Evolutionary conservation across 139 green algal species (phyloP).

Genomic region (Chlorella vulgaris): DNA sequence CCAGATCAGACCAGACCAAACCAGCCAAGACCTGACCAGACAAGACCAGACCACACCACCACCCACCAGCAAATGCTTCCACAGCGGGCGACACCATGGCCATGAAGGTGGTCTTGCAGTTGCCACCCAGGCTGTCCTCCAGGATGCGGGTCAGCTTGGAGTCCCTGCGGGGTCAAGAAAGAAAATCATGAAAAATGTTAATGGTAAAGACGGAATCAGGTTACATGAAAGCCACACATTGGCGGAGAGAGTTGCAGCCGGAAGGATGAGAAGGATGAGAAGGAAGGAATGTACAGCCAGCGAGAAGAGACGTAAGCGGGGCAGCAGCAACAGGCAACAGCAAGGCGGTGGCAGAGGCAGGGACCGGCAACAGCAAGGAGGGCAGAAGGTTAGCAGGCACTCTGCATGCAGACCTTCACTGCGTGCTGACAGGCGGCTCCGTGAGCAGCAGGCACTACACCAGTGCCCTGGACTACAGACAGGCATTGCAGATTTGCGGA

Average conservation of each 20-base stretch:
- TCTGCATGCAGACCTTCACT: neutral
- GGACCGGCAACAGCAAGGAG: too few species aligned
- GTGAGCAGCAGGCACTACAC: too few species aligned
- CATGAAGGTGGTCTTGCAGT: conserved; percentile 95
- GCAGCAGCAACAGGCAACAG: neutral
- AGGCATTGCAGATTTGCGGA: too few species aligned
- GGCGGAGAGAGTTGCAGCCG: neutral
- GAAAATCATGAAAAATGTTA: neutral
- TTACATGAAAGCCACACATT: neutral
- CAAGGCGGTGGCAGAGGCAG: neutral
- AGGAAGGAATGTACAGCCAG: too few species aligned
- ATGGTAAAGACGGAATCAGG: neutral
- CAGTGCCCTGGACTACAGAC: too few species aligned
- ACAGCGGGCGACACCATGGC: conserved; percentile 84
- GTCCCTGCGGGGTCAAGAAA: conserved; percentile 50
- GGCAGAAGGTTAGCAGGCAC: neutral
- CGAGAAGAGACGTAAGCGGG: too few species aligned
- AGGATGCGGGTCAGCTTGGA: conserved; percentile 96
- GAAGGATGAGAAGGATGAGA: too few species aligned
- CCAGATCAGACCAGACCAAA: too few species aligned
- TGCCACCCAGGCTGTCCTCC: conserved; percentile 93
- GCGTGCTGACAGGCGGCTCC: neutral
- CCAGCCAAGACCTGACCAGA: neutral
- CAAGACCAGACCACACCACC: neutral
- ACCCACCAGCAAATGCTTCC: conserved; percentile 70